Evolutionary conservation across 2,329 filamentous ascomycete species (phyloP), one percentile per base, ranked within the genome.

Genomic region (Alternaria conjuncta): DNA sequence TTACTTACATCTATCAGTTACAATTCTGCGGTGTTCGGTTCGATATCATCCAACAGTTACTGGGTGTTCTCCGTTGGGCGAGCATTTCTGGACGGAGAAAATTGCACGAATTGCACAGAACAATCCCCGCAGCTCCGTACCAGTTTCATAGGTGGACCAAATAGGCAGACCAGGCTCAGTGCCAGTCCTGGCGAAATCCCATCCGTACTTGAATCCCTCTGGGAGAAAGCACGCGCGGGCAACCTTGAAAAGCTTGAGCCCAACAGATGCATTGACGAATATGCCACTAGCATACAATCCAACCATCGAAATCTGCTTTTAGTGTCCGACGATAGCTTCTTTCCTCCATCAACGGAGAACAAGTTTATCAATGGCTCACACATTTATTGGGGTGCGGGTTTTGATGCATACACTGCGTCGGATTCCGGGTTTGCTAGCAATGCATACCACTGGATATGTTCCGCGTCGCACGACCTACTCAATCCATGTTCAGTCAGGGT

Each of bases 11-110:
- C n/a, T 10, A 4, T 12, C 18, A 75, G 72, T 13, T 76, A 73
- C 56, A 75, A 75, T 51, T 77, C 75, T 1, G 66, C 69, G 2
- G 70, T 75, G 1, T 77, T 67, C 41, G 51, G 56, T 2, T 70
- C 71, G 3, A 56, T 69, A 7, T 55, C 60, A 8, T 61, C 68
- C 2, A 68, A 70, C 23, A 26, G 51, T 23, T 76, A 75, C 46
- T 50, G 26, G 2, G 60, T 53, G 2, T 66, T 51, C 5, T 15
- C 18, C 10, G 49, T 51, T 3, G 18, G 20, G 12, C 25, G 32
- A n/a, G 9, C 13, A 7, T 51, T 51, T 7, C 8, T n/a, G 6
- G 12, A 12, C 4, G 49, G 21, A 3, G 18, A 32, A 9, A 9
- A 36, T 11, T 51, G 28, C 49, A 21, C 5, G 12, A n/a, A 51